Evolutionary conservation across 2,329 filamentous ascomycete genomes (phyloP).

Genomic region (Neopestalotiopsis sp.): DNA sequence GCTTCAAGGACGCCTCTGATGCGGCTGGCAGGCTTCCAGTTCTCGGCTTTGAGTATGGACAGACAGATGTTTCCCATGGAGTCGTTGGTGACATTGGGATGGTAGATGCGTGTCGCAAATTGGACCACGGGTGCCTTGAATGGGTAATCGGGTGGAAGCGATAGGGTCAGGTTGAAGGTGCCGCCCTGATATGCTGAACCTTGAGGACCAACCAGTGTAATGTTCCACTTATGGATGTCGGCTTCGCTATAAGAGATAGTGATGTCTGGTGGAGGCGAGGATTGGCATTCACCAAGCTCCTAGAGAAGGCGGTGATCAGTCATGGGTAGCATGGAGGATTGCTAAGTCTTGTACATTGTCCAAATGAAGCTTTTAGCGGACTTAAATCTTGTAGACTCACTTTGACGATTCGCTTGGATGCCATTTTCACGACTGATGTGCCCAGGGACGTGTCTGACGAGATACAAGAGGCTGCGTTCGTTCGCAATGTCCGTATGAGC

Average conservation of each 20-base stretch:
- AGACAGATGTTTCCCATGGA: conserved; percentile 85
- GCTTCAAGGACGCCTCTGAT: conserved; percentile 78
- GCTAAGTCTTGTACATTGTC: not conserved
- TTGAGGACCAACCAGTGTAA: conserved; percentile 51
- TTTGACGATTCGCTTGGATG: conserved; percentile 37
- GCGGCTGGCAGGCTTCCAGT: conserved; percentile 90
- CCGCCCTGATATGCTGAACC: conserved; percentile 64
- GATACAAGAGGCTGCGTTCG: not conserved
- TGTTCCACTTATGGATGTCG: conserved; percentile 58
- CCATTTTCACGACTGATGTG: conserved; percentile 24
- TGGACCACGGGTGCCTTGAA: conserved; percentile 84
- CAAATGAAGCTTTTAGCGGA: not conserved
- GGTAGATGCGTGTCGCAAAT: conserved; percentile 91
- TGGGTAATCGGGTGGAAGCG: conserved; percentile 80
- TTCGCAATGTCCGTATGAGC: not conserved
- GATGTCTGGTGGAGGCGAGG: conserved; percentile 52
- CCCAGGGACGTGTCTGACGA: not conserved
- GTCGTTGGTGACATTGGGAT: conserved; percentile 93
- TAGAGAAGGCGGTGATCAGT: conserved; percentile 33
- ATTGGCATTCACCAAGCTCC: conserved; percentile 59
- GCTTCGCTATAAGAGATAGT: conserved; percentile 47
- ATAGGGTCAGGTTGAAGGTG: conserved; percentile 73
- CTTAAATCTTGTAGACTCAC: conserved; percentile 21
- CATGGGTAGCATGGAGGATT: not conserved
- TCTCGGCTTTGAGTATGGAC: conserved; percentile 79